These are phyloP conservation scores for Vitis amurensis DNA, from an alignment of 164 flowering plant species.

Conservation along the genomic window DNA sequence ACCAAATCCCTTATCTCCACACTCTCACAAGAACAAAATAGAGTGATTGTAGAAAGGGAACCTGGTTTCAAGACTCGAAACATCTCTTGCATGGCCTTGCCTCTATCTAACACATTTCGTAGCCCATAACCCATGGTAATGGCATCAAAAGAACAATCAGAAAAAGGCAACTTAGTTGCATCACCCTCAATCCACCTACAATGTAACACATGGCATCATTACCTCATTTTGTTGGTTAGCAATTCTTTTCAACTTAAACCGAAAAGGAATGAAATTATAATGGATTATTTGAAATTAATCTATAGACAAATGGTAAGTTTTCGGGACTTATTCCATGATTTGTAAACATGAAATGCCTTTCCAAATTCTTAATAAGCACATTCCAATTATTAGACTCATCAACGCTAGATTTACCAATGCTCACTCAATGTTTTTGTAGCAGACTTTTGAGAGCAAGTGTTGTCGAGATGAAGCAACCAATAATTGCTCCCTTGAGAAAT, in stretches of 20 bases:
- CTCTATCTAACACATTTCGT: constrained; percentile 70
- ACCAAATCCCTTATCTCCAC: background rate
- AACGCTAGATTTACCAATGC: constrained; percentile 53
- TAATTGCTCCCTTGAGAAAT: constrained; percentile 80
- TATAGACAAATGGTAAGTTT: no score
- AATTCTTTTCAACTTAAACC: background rate
- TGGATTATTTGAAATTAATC: background rate
- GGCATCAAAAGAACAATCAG: constrained; percentile 79
- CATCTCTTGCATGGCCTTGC: constrained; percentile 63
- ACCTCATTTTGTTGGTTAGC: background rate
- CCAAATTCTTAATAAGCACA: no score
- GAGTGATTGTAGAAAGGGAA: constrained; percentile 7
- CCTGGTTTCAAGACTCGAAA: constrained; percentile 80
- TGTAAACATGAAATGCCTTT: background rate
- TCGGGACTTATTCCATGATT: background rate
- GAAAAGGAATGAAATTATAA: background rate
- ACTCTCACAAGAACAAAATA: background rate
- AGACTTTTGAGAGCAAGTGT: constrained; percentile 37
- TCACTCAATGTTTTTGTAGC: constrained; percentile 86
- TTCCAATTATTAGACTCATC: background rate
- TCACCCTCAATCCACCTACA: constrained; percentile 94
- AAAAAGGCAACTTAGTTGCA: constrained; percentile 77
- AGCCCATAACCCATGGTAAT: constrained; percentile 88
- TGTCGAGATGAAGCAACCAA: constrained; percentile 73
- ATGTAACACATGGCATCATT: constrained; percentile 1